Conservation (phyloP, 805 yeast species). For the Candida nitratophila region DNA sequence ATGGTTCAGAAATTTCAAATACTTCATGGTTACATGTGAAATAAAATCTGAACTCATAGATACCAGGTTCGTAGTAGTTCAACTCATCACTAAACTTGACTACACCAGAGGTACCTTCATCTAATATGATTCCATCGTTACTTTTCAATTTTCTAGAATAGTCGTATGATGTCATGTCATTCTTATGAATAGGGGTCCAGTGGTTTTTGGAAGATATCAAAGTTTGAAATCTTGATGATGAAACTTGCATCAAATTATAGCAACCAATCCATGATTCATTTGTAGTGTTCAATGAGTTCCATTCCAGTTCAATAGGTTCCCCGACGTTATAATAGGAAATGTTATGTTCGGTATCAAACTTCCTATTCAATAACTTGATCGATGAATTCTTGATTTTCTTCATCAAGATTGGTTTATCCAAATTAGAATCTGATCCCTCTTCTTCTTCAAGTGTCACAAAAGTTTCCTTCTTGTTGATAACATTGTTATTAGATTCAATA, state of each 20-base stretch:
- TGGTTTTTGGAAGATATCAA: constrained; percentile 56
- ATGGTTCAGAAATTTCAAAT: constrained; percentile 55
- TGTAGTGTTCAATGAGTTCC: constrained; percentile 39
- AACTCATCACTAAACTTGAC: constrained; percentile 41
- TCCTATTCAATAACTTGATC: constrained; percentile 7
- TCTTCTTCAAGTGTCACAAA: constrained; percentile 21
- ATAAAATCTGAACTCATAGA: constrained; percentile 71
- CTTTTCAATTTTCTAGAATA: too few species aligned
- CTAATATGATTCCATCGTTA: constrained; percentile 1
- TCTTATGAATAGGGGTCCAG: constrained; percentile 45
- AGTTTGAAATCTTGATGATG: constrained; percentile 48
- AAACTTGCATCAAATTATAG: constrained; percentile 56
- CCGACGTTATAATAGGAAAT: constrained; percentile 34
- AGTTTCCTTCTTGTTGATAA: not conserved
- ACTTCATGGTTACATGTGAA: constrained; percentile 62
- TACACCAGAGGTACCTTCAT: constrained; percentile 29
- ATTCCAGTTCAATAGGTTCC: constrained; percentile 43
- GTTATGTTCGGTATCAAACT: constrained; percentile 4
- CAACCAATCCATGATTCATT: constrained; percentile 67
- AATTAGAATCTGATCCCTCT: constrained; percentile 17
- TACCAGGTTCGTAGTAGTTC: constrained; percentile 60
- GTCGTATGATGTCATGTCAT: not conserved
- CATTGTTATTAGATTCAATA: not conserved
- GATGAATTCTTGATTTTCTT: not conserved
- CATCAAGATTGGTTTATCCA: not conserved